phyloP scores from a whole-genome alignment of 306 rosid species.

The Alnus glutinosa region DNA sequence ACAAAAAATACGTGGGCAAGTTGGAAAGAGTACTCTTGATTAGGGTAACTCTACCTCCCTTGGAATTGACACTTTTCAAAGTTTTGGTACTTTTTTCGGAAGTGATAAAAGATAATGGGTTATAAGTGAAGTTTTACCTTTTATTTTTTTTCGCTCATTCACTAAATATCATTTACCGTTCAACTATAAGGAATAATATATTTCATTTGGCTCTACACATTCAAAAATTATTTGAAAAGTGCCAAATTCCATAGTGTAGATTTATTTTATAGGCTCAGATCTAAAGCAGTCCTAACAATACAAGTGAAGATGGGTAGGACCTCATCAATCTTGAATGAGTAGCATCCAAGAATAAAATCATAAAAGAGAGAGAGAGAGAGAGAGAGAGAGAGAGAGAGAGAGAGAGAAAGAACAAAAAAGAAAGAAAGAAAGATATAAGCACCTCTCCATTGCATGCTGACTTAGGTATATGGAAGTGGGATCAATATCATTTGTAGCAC shows the following conservation, averaged over 20 bases:
- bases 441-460: constrained; percentile 92
- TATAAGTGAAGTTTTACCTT: no score
- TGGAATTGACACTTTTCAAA: no score
- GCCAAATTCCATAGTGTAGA: neutral
- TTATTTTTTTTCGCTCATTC: neutral
- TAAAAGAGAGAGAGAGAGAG: neutral
- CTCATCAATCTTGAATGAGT: neutral
- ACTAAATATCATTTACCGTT: neutral
- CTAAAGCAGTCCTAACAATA: neutral
- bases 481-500: constrained; percentile 80
- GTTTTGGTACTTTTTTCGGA: no score
- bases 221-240: neutral
- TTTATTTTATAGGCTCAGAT: neutral
- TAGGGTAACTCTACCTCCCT: no score
- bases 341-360: neutral
- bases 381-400: constrained; percentile 3
- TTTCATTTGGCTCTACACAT: neutral
- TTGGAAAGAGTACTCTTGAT: no score
- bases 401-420: neutral
- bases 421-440: constrained; percentile 19
- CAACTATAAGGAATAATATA: neutral
- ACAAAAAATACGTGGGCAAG: no score
- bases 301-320: neutral
- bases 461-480: constrained; percentile 82
- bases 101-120: no score